Conservation (phyloP, 1,284 basidiomycete genomes). For the Marasmius sp. region DNA sequence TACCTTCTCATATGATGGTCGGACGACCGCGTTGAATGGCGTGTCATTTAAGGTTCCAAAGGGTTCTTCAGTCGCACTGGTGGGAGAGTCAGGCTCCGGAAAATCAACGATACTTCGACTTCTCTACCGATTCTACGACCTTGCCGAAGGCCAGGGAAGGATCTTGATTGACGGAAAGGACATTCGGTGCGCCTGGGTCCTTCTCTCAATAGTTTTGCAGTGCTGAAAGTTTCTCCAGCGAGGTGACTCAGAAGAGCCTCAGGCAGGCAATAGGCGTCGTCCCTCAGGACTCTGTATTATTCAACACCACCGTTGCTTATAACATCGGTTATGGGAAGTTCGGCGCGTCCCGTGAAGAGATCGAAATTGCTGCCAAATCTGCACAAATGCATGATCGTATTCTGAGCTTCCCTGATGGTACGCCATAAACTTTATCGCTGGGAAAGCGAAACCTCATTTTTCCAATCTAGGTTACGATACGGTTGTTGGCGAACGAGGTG, state of each 20-base stretch:
- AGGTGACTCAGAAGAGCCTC: constrained; percentile 80
- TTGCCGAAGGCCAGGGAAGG: constrained; percentile 68
- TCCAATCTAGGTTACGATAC: constrained; percentile 60
- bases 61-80: constrained; percentile 79
- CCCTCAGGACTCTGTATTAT: constrained; percentile 81
- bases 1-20: constrained; percentile 81
- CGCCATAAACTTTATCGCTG: not conserved
- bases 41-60: constrained; percentile 85
- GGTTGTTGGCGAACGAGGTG: constrained; percentile 79
- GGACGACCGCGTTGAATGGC: constrained; percentile 68
- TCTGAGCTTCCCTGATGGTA: constrained; percentile 74
- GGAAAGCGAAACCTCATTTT: constrained; percentile 3
- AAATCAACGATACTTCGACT: constrained; percentile 84
- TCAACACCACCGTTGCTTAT: constrained; percentile 78
- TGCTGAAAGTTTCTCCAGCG: constrained; percentile 32
- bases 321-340: constrained; percentile 81
- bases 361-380: constrained; percentile 70
- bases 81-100: constrained; percentile 79
- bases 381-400: constrained; percentile 85
- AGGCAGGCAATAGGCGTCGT: constrained; percentile 82
- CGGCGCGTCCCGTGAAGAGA: constrained; percentile 64
- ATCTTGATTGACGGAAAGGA: constrained; percentile 84
- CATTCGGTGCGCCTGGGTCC: constrained; percentile 44
- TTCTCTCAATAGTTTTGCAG: not conserved
- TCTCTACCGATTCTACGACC: constrained; percentile 89